These are phyloP conservation scores for Pigoraptor vietnamica DNA, from an alignment of 78 protist species.

Conservation along the genomic window DNA sequence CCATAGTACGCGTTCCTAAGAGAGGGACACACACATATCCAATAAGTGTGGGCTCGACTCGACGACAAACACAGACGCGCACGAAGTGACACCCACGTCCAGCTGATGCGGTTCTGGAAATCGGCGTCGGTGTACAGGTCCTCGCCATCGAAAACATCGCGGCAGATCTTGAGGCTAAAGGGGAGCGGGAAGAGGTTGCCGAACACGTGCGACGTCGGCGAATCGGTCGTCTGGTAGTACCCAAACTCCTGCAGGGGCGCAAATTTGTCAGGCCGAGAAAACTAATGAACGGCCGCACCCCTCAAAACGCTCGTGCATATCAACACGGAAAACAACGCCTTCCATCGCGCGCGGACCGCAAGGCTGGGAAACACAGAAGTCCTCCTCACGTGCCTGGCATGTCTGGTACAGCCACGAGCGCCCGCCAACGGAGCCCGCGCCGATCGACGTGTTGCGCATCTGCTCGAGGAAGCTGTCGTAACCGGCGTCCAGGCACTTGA, in stretches of 20 bases:
- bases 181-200: not conserved
- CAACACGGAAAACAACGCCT: not conserved
- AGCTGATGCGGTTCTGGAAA: not conserved
- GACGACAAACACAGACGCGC: not conserved
- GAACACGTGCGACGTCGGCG: not conserved
- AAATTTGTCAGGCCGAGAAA: not conserved
- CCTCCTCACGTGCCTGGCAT: not conserved
- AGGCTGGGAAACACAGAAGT: not conserved
- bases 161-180: not conserved
- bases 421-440: not conserved
- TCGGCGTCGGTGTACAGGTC: not conserved
- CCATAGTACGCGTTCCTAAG: conserved; percentile 22
- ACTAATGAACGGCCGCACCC: too few relatives aligned
- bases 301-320: not conserved
- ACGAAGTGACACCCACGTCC: not conserved
- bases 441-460: not conserved
- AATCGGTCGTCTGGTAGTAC: not conserved
- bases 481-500: not conserved
- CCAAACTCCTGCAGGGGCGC: not conserved
- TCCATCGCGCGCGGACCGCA: not conserved
- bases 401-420: not conserved
- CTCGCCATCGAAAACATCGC: not conserved
- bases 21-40: not conserved
- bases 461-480: not conserved
- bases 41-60: too few relatives aligned